phyloP scores from a whole-genome alignment of 495 filamentous ascomycete genomes.

The Penicillium coffeae region DNA sequence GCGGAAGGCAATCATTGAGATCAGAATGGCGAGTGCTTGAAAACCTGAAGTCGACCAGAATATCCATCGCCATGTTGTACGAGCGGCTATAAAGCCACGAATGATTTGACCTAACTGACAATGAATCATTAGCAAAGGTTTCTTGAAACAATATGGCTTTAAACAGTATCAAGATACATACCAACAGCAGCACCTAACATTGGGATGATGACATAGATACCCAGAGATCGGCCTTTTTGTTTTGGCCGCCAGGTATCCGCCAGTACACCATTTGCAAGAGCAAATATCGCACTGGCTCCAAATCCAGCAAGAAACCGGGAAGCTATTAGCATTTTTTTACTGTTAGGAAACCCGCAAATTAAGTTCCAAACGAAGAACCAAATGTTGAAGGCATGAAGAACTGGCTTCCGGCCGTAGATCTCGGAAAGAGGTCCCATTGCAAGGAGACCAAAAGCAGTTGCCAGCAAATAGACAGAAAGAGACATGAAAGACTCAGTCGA shows the following conservation, averaged over 20 bases:
- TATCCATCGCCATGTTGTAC: constrained; percentile 56
- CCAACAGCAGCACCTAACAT: constrained; percentile 52
- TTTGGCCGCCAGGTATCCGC: constrained; percentile 36
- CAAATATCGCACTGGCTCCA: constrained; percentile 40
- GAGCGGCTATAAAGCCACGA: constrained; percentile 51
- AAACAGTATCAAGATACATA: background rate
- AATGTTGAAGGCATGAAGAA: constrained; percentile 52
- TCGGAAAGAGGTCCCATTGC: constrained; percentile 63
- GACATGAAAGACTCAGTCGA: constrained; percentile 52
- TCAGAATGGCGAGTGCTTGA: constrained; percentile 17
- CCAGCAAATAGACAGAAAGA: constrained; percentile 66
- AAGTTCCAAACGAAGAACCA: constrained; percentile 57
- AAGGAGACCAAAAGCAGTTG: constrained; percentile 61
- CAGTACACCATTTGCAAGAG: constrained; percentile 43
- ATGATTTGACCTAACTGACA: constrained; percentile 44
- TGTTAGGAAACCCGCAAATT: constrained; percentile 41
- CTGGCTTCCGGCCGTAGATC: constrained; percentile 59
- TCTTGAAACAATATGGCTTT: background rate
- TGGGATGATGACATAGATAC: constrained; percentile 53
- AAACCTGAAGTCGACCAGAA: constrained; percentile 40
- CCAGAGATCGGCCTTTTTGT: constrained; percentile 52
- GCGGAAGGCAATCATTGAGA: constrained; percentile 32
- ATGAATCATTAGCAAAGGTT: background rate
- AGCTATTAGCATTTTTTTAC: constrained; percentile 39
- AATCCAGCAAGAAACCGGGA: constrained; percentile 47